Evolutionary conservation across 2,329 filamentous ascomycete genomes (phyloP).

Genomic region (Colletotrichum euphorbiae): DNA sequence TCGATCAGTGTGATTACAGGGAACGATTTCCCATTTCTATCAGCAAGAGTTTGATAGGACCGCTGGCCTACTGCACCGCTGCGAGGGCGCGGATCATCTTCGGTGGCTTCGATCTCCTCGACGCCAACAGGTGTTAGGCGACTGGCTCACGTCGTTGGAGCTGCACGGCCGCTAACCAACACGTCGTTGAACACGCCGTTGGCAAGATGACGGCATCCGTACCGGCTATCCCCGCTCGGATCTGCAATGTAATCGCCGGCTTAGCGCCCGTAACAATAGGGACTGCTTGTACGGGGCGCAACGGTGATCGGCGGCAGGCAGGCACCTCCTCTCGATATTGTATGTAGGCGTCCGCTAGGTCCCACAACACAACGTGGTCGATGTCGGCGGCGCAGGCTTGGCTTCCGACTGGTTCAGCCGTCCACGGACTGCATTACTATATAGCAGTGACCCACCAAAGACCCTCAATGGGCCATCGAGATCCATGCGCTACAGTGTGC

Average conservation of each 20-base stretch:
- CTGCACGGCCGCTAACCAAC: background rate
- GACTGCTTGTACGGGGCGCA: background rate
- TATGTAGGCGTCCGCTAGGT: background rate
- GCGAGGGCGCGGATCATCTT: background rate
- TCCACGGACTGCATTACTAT: background rate
- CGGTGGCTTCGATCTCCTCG: background rate
- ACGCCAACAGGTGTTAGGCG: background rate
- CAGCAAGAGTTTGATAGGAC: background rate
- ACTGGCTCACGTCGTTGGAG: background rate
- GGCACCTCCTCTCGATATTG: background rate
- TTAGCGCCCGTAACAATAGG: background rate
- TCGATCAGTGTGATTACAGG: background rate
- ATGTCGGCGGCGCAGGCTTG: background rate
- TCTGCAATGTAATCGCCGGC: background rate
- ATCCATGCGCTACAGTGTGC: no score
- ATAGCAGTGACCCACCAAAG: no score
- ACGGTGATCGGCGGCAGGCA: background rate
- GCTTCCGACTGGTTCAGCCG: background rate
- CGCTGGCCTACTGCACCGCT: background rate
- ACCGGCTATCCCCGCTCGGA: background rate
- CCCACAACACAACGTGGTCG: background rate
- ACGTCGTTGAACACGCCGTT: background rate
- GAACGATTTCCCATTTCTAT: background rate
- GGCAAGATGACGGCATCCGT: background rate
- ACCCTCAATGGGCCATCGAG: no score